Percentiles rank a stretch among this genome's conserved stretches.
phyloP scores from a whole-genome alignment of 208 protist species.

The Phytomonas sp. region DNA sequence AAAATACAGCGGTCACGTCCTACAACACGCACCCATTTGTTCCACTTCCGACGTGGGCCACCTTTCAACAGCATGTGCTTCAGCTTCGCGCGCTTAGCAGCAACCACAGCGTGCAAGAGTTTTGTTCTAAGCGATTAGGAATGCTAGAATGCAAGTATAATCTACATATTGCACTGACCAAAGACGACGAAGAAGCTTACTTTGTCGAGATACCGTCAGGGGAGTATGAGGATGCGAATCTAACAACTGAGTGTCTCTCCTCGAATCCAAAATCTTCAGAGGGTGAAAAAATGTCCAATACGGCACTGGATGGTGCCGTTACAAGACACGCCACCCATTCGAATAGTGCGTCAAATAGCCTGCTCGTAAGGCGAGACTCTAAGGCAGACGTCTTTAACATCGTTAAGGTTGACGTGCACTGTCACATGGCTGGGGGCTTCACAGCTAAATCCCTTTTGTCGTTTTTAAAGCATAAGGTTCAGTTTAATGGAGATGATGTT shows the following conservation, averaged over 20 bases:
- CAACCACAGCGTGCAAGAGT: conserved; percentile 45
- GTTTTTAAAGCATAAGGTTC: conserved; percentile 65
- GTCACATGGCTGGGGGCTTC: conserved; percentile 69
- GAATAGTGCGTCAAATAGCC: too few species aligned
- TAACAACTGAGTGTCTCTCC: neutral
- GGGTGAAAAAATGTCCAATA: neutral
- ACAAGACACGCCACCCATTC: neutral
- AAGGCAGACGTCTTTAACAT: conserved; percentile 67
- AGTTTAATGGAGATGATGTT: conserved; percentile 52
- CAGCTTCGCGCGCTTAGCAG: conserved; percentile 32
- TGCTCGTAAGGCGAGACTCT: too few species aligned
- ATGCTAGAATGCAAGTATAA: conserved; percentile 84
- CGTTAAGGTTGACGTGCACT: conserved; percentile 83
- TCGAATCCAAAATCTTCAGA: too few species aligned
- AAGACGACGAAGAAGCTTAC: conserved; percentile 58
- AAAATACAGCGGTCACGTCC: neutral
- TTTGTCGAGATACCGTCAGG: neutral
- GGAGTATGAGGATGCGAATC: neutral
- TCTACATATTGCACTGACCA: conserved; percentile 64
- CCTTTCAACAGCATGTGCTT: conserved; percentile 56
- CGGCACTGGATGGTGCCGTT: neutral
- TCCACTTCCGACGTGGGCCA: conserved; percentile 44
- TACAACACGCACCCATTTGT: conserved; percentile 3
- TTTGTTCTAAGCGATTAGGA: conserved; percentile 50
- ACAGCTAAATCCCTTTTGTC: conserved; percentile 61